Evolutionary conservation across 1,139 yeast species (phyloP).

Genomic region (Nakaseomyces glabratus): DNA sequence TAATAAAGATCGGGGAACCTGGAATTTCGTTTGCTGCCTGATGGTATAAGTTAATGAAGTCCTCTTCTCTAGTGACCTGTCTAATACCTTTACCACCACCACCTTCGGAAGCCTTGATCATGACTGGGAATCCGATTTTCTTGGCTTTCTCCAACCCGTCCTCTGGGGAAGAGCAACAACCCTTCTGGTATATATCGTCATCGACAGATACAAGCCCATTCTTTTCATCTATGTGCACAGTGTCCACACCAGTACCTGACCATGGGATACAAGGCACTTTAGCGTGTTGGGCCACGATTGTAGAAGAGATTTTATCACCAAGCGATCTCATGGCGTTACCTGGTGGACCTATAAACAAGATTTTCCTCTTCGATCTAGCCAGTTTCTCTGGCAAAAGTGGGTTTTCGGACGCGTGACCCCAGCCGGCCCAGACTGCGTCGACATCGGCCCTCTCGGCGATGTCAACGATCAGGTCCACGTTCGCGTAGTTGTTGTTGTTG

Average conservation of each 20-base stretch:
- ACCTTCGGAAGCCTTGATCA: conserved; percentile 97
- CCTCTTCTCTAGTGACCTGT: conserved; percentile 72
- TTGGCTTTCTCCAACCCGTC: conserved; percentile 81
- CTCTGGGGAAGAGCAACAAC: conserved; percentile 79
- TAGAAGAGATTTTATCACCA: conserved; percentile 95
- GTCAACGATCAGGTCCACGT: conserved; percentile 93
- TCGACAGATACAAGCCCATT: conserved; percentile 83
- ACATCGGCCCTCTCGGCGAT: conserved; percentile 93
- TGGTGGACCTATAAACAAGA: conserved; percentile 94
- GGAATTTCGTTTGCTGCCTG: conserved; percentile 95
- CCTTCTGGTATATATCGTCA: conserved; percentile 72
- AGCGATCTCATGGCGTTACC: conserved; percentile 98
- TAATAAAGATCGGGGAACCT: conserved; percentile 90
- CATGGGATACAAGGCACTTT: conserved; percentile 97
- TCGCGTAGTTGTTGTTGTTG: conserved; percentile 94
- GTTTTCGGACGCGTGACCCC: conserved; percentile 99
- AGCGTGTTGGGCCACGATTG: conserved; percentile 98
- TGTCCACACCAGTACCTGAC: conserved; percentile 96
- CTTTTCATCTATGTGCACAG: conserved; percentile 55
- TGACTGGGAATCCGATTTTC: conserved; percentile 87
- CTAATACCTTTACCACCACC: conserved; percentile 99
- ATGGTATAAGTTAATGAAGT: conserved; percentile 59
- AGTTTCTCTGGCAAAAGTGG: conserved; percentile 87
- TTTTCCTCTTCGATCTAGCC: conserved; percentile 81
- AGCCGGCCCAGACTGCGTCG: conserved; percentile 99